Base-by-base conservation (phyloP, 2,329 filamentous ascomycete species). In the Pseudonectria foliicola region DNA sequence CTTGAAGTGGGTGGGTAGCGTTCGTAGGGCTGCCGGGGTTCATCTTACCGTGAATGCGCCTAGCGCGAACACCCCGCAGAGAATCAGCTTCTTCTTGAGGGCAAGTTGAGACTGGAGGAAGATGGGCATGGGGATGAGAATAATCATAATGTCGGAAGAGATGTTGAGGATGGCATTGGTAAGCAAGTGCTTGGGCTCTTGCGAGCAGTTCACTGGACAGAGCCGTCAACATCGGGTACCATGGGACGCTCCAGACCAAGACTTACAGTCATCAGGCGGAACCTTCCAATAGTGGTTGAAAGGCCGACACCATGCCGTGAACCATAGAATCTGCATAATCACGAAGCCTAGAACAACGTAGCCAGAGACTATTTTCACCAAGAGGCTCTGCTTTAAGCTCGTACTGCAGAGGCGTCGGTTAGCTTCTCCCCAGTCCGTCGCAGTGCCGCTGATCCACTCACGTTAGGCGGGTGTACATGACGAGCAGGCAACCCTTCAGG, bases 131-230 rank as follows among this genome's bases (percentile, higher is more conserved):
- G 74, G 73, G 16, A 80, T 66, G 4, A 62, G 48, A 10, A 80
- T 66, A 49, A 80, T 77, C 56, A 73, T 63, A 2, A 77, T 30
- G 42, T 80, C 76, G 4, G 72, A 74, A 3, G 69, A 66, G 31
- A 79, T 68, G 45, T 80, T 80, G 48, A 79, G 66, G 2, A 66
- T 60, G 1, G 70, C 68, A 39, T 78, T 75, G 3, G 70, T 68
- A 25, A 77, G 75, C 24, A 75, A 63, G 42, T 76, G 77, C 40
- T 75, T 61, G 7, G 68, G 60, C 10, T 71, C 66, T 0, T 73
- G 69, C 0, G 71, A 70, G 41, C 74, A 79, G 12, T 52, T 52
- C 10, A 52, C 49, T 52, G 1, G 0, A 1, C 1, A 0, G 0
- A 3, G 0, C 7, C 4, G 42, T 31, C 39, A 40, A 13, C 6